These are phyloP conservation scores for Chaetomium fimeti DNA, from an alignment of 495 filamentous ascomycete genomes.

Conservation along the genomic window DNA sequence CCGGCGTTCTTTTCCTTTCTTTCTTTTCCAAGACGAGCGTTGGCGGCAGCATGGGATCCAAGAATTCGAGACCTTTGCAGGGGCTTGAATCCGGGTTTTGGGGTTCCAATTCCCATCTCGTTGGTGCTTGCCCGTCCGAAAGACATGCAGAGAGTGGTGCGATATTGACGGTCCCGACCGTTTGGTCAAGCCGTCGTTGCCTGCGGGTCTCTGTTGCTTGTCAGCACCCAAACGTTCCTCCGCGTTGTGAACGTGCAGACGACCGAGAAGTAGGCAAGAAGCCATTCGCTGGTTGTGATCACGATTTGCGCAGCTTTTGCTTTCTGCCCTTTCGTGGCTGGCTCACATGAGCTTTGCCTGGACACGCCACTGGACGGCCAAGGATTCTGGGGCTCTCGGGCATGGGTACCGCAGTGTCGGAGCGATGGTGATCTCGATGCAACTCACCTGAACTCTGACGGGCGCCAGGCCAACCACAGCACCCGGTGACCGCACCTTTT, in stretches of 20 bases:
- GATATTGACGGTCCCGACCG: constrained; percentile 7
- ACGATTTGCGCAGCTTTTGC: constrained; percentile 1
- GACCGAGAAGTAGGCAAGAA: background rate
- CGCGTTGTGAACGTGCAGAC: background rate
- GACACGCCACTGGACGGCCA: constrained; percentile 18
- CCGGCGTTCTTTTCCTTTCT: background rate
- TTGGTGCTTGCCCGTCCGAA: background rate
- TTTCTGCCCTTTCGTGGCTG: constrained; percentile 7
- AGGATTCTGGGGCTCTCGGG: background rate
- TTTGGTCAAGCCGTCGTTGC: constrained; percentile 14
- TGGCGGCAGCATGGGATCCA: background rate
- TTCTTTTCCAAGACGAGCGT: background rate
- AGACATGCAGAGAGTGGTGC: background rate
- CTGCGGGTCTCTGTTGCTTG: constrained; percentile 7
- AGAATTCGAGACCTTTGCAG: background rate
- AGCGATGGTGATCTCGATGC: constrained; percentile 12
- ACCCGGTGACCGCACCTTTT: background rate
- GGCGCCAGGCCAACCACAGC: background rate
- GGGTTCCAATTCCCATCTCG: background rate
- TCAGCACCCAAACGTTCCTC: constrained; percentile 15
- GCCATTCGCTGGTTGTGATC: background rate
- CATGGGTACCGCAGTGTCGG: background rate
- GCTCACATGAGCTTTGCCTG: constrained; percentile 10
- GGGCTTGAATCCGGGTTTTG: background rate
- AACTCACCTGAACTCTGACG: constrained; percentile 27